These are phyloP conservation scores for Apiospora hydei DNA, from an alignment of 2,329 filamentous ascomycete genomes.

Conservation along the genomic window DNA sequence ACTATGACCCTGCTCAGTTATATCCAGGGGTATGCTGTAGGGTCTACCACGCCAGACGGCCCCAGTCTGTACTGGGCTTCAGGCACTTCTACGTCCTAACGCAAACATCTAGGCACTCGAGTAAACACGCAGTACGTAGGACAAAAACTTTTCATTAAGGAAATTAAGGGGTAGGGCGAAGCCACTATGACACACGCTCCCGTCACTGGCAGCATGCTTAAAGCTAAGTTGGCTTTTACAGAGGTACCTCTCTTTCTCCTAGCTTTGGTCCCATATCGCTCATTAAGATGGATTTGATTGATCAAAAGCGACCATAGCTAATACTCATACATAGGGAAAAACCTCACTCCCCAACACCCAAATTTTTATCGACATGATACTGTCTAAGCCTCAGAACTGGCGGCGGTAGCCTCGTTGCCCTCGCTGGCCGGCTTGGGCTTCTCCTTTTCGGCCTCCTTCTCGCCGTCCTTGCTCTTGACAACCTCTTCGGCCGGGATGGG, in stretches of 20 bases:
- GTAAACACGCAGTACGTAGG: neutral
- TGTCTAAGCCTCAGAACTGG: neutral
- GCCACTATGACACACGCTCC: neutral
- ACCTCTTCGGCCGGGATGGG: constrained; percentile 46
- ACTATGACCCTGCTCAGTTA: too few relatives aligned
- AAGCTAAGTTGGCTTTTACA: neutral
- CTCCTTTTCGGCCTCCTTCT: constrained; percentile 59
- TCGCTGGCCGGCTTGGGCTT: constrained; percentile 70
- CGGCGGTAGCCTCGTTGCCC: constrained; percentile 61
- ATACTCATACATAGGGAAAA: constrained; percentile 17
- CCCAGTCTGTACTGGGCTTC: neutral
- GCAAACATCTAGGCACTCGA: neutral
- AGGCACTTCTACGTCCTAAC: neutral
- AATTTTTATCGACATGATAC: neutral
- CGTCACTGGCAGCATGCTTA: neutral
- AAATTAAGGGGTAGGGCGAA: neutral
- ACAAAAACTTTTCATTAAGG: neutral
- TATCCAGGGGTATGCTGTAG: neutral
- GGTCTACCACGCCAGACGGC: neutral
- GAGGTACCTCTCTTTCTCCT: neutral
- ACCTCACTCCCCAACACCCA: neutral
- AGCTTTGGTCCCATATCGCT: neutral
- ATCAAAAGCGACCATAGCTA: constrained; percentile 10
- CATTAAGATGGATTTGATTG: neutral
- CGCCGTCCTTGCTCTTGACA: constrained; percentile 63